phyloP scores from a whole-genome alignment of 371 early-diverging fungal species.

The Coemansia sp. region DNA sequence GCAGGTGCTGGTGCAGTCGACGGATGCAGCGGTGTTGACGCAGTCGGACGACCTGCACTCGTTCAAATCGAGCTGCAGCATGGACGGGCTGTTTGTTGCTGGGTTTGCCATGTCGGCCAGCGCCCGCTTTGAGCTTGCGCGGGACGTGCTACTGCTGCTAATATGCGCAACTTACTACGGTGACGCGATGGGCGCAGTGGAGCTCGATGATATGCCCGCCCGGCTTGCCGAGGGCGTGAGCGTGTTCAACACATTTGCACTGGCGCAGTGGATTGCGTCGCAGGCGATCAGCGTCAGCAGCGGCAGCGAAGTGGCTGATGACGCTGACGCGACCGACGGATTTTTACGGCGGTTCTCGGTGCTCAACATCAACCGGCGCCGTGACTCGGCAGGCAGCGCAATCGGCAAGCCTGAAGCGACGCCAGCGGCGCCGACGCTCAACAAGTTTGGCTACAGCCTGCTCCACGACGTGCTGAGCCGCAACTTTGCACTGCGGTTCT shows the following conservation, averaged over 20 bases:
- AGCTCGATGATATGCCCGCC: slow-evolving; percentile 11
- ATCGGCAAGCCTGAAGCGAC: neutral
- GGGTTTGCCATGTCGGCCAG: slow-evolving; percentile 26
- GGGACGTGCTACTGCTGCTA: slow-evolving; percentile 31
- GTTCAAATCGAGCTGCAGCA: slow-evolving; percentile 35
- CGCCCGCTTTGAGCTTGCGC: slow-evolving; percentile 34
- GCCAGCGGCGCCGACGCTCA: neutral
- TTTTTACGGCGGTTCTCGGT: slow-evolving; percentile 45
- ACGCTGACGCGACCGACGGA: slow-evolving; percentile 19
- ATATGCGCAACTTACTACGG: slow-evolving; percentile 21
- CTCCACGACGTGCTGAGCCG: slow-evolving; percentile 35
- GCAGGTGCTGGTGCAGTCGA: slow-evolving; percentile 24
- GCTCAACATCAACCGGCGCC: slow-evolving; percentile 33
- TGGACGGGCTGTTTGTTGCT: slow-evolving; percentile 40
- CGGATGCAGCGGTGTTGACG: slow-evolving; percentile 6
- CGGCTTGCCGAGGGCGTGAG: slow-evolving; percentile 16
- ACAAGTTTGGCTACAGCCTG: slow-evolving; percentile 38
- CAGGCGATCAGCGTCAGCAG: slow-evolving; percentile 23
- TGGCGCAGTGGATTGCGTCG: slow-evolving; percentile 40
- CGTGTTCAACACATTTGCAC: slow-evolving; percentile 17
- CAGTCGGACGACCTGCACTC: slow-evolving; percentile 9
- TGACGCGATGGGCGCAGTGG: slow-evolving; percentile 4
- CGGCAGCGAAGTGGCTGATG: slow-evolving; percentile 2
- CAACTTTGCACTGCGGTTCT: slow-evolving; percentile 22
- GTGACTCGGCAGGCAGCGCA: slow-evolving; percentile 25